Percentiles rank a stretch among this genome's conserved stretches.
These are phyloP conservation scores for Inga oerstediana DNA, from an alignment of 306 rosid genomes.

Conservation along the genomic window DNA sequence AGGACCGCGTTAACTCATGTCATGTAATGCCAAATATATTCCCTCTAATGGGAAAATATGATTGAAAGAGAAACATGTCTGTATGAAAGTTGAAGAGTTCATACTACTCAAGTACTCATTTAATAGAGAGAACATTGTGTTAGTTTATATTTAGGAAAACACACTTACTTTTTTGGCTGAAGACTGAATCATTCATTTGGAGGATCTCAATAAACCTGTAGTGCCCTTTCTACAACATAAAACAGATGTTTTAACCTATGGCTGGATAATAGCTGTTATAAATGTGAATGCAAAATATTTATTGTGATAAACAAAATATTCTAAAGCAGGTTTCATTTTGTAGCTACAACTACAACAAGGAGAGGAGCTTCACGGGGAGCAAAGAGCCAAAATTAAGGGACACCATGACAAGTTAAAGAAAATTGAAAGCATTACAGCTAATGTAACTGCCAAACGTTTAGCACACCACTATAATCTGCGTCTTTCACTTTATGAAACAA, in stretches of 20 bases:
- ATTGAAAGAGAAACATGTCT: neutral
- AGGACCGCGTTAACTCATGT: neutral
- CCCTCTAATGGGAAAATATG: neutral
- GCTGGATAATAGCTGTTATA: neutral
- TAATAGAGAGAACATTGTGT: no score
- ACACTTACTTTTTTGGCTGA: no score
- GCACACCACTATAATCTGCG: no score
- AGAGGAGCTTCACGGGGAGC: constrained; percentile 69
- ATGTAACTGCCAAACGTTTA: no score
- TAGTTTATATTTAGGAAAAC: no score
- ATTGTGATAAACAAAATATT: neutral
- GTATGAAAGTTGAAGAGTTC: neutral
- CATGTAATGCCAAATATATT: neutral
- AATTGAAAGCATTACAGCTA: no score
- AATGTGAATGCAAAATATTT: constrained; percentile 1
- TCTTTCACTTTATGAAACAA: no score
- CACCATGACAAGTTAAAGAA: constrained; percentile 60
- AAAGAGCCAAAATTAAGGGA: constrained; percentile 47
- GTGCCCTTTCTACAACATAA: neutral
- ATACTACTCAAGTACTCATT: no score
- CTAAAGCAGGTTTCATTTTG: constrained; percentile 25
- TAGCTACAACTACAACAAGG: constrained; percentile 61
- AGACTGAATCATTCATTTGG: no score
- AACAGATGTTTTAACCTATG: neutral
- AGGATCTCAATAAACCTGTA: neutral